Conservation (phyloP, 805 yeast genomes). For the Yamadazyma ubonensis region DNA sequence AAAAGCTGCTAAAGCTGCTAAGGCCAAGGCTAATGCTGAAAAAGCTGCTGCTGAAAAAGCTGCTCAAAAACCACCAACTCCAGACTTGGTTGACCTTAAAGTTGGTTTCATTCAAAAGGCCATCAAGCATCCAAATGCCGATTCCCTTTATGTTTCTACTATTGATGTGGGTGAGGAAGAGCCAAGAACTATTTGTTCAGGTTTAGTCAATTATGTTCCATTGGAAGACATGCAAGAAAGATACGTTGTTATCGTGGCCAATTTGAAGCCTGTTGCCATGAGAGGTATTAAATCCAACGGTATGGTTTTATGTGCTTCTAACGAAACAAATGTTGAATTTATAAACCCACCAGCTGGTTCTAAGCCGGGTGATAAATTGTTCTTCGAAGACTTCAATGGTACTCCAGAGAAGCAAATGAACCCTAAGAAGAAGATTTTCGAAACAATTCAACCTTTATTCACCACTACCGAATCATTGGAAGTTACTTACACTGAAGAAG, state of each 20-base stretch:
- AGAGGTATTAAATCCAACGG: conserved; percentile 94
- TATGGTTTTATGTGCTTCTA: conserved; percentile 95
- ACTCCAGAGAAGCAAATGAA: conserved; percentile 89
- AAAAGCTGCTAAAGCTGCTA: conserved; percentile 62
- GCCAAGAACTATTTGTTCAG: conserved; percentile 98
- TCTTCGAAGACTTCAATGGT: conserved; percentile 88
- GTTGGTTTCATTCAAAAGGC: conserved; percentile 98
- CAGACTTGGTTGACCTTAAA: conserved; percentile 85
- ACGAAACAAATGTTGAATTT: conserved; percentile 74
- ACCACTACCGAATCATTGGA: conserved; percentile 73
- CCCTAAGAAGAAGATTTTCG: conserved; percentile 99
- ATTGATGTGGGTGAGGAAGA: conserved; percentile 95
- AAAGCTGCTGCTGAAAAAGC: conserved; percentile 48
- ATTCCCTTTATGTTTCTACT: conserved; percentile 91
- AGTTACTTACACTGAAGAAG: conserved; percentile 79
- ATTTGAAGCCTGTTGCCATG: conserved; percentile 97
- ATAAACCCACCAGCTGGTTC: conserved; percentile 93
- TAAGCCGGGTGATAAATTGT: conserved; percentile 93
- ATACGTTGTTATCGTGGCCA: conserved; percentile 86
- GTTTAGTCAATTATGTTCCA: conserved; percentile 84
- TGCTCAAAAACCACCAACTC: conserved; percentile 66
- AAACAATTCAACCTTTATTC: conserved; percentile 88
- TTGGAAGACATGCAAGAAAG: conserved; percentile 96
- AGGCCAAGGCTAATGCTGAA: conserved; percentile 59
- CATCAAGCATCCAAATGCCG: conserved; percentile 96